Conservation (phyloP, 768 basidiomycete species). For the Boletus reticuloceps region DNA sequence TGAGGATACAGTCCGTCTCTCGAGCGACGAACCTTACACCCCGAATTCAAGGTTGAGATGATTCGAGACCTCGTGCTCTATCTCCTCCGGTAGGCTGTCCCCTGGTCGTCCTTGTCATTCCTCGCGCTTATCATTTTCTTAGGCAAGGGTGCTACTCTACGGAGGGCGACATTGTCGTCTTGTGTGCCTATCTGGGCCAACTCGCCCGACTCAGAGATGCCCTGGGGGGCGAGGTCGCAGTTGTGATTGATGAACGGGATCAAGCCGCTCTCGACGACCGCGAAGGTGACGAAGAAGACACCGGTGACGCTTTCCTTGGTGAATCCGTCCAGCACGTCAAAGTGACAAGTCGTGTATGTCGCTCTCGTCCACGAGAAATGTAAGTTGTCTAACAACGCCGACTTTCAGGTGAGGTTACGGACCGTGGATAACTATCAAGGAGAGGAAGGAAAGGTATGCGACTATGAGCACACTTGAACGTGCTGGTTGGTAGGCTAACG, state of each 20-base stretch:
- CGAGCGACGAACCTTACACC: background rate
- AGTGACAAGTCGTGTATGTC: constrained; percentile 50
- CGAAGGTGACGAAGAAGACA: constrained; percentile 41
- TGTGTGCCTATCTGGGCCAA: constrained; percentile 55
- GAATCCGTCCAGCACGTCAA: constrained; percentile 43
- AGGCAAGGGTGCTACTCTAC: constrained; percentile 48
- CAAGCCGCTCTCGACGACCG: constrained; percentile 55
- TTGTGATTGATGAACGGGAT: constrained; percentile 70
- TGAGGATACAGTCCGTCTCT: constrained; percentile 40
- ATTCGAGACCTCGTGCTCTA: constrained; percentile 53
- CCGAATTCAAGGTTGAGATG: constrained; percentile 37
- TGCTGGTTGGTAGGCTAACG: background rate
- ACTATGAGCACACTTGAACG: background rate
- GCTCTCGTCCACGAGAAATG: background rate
- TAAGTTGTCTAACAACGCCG: background rate
- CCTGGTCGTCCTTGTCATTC: background rate
- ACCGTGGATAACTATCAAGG: constrained; percentile 83
- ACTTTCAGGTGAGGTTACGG: constrained; percentile 56
- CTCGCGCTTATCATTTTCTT: background rate
- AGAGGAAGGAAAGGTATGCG: constrained; percentile 56
- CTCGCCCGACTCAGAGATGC: constrained; percentile 44
- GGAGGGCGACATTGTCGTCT: constrained; percentile 51
- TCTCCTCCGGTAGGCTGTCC: constrained; percentile 36
- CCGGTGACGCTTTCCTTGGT: constrained; percentile 15
- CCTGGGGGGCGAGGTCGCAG: constrained; percentile 47